Base-by-base conservation (phyloP, 495 filamentous ascomycete species). In the Lindgomyces ingoldianus region DNA sequence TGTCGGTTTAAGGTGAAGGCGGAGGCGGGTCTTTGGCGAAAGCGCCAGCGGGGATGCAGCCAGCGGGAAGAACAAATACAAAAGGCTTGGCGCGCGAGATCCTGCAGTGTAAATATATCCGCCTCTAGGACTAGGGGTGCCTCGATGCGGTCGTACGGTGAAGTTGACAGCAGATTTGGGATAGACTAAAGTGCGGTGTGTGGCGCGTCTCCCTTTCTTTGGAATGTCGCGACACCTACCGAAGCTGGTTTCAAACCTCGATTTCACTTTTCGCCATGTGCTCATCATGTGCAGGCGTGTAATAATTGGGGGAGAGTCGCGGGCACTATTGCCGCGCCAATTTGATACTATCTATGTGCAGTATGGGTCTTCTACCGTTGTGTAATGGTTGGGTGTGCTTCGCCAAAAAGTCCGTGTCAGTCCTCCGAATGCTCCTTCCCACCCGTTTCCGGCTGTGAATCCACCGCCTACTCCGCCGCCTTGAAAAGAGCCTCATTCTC, bases 401-500 rank as follows among this genome's bases (percentile, higher is more conserved):
- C 9, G 18, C 25, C 52, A 27, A 53, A 49, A 63, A 41, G n/a
- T 36, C 46, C 45, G 19, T 62, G 39, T 3, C 16, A 19, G 51
- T 41, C 29, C 22, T 55, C 18, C 42, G 19, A 47, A 24, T 66
- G 26, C 29, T 14, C 16, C 1, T 50, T 46, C 26, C 22, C 19
- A 22, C 25, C 50, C 30, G 56, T 27, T 21, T 10, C 27, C 24
- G 19, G 12, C 36, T 12, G 10, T 25, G 19, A 27, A 33, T 6
- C 8, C 4, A 14, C 24, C 18, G 19, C 3, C 47, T 66, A 70
- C 57, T 67, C 68, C 8, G 60, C 22, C 12, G 53, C 41, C 56
- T 65, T 66, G 79, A 97, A 92, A 45, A 96, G 79, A 68, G 83
- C 83, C 82, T 92, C 91, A 76, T 98, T 99, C 76, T 96, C 94